A percentile compares a stretch with the other conserved stretches of the same genome.
These are phyloP conservation scores for Glycyrrhiza uralensis DNA, from an alignment of 306 rosid genomes.

Conservation along the genomic window DNA sequence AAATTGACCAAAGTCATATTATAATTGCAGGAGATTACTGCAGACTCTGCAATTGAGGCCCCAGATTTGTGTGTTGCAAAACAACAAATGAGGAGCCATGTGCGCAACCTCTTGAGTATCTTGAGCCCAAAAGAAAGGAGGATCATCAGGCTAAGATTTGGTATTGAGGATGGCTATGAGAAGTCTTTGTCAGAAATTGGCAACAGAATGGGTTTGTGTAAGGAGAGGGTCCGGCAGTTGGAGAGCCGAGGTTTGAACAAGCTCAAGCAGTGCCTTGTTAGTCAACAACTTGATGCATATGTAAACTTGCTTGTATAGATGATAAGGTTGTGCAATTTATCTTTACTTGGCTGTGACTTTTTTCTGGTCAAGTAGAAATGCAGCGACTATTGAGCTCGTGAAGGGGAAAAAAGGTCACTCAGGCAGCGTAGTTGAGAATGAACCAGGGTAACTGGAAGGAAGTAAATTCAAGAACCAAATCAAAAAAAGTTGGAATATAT, in stretches of 20 bases:
- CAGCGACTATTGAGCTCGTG: slow-evolving; percentile 14
- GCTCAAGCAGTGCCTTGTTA: slow-evolving; percentile 61
- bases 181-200: slow-evolving; percentile 66
- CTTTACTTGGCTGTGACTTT: background rate
- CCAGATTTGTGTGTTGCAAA: slow-evolving; percentile 59
- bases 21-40: slow-evolving; percentile 76
- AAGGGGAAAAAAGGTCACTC: slow-evolving; percentile 2
- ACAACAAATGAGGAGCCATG: slow-evolving; percentile 81
- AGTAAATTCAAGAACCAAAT: background rate
- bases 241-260: slow-evolving; percentile 58
- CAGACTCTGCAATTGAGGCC: slow-evolving; percentile 60
- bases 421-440: background rate
- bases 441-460: background rate
- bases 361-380: slow-evolving; percentile 5
- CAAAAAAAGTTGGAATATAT: background rate
- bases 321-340: slow-evolving; percentile 17
- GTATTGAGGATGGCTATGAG: slow-evolving; percentile 65
- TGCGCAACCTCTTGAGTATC: slow-evolving; percentile 48
- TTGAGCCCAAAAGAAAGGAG: slow-evolving; percentile 65
- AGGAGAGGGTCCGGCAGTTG: slow-evolving; percentile 74
- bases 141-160: slow-evolving; percentile 75
- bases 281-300: slow-evolving; percentile 72
- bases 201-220: slow-evolving; percentile 55
- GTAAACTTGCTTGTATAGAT: slow-evolving; percentile 50
- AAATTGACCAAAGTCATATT: background rate